Percentiles rank a stretch among this genome's conserved stretches.
Evolutionary conservation across 257 asterid genomes (phyloP).

Genomic region (Solanum chiquidenum): DNA sequence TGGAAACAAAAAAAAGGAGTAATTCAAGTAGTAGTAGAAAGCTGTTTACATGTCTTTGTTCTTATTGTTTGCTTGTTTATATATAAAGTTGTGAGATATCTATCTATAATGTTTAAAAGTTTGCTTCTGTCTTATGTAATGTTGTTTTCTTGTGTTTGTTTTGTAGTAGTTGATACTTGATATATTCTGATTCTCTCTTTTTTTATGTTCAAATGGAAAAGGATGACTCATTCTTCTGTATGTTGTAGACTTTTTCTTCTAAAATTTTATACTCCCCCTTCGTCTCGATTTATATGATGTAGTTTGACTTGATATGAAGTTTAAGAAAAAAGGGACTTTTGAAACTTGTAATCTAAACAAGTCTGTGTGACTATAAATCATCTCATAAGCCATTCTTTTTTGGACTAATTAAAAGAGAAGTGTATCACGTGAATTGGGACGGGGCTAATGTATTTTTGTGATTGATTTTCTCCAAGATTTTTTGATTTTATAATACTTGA

Average conservation of each 20-base stretch:
- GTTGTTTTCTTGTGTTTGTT: background rate
- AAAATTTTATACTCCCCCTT: background rate
- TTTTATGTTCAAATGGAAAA: background rate
- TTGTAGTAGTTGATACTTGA: background rate
- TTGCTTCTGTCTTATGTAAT: background rate
- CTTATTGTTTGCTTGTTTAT: background rate
- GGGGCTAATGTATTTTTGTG: background rate
- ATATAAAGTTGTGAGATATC: background rate
- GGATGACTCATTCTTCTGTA: background rate
- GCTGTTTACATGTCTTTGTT: constrained; percentile 5
- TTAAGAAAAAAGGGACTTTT: too few species aligned
- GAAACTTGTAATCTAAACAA: too few species aligned
- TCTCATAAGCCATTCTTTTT: too few species aligned
- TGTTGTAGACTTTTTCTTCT: background rate
- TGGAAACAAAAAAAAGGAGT: background rate
- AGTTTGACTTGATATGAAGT: too few species aligned
- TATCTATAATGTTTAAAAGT: background rate
- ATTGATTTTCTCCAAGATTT: background rate
- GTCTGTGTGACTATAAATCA: background rate
- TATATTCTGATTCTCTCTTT: background rate
- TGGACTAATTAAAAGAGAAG: rapidly evolving
- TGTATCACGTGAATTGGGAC: too few species aligned
- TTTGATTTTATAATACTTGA: background rate
- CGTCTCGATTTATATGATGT: background rate
- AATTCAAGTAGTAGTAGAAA: background rate